phyloP scores from a whole-genome alignment of 345 rosid species.

The Draba incana region DNA sequence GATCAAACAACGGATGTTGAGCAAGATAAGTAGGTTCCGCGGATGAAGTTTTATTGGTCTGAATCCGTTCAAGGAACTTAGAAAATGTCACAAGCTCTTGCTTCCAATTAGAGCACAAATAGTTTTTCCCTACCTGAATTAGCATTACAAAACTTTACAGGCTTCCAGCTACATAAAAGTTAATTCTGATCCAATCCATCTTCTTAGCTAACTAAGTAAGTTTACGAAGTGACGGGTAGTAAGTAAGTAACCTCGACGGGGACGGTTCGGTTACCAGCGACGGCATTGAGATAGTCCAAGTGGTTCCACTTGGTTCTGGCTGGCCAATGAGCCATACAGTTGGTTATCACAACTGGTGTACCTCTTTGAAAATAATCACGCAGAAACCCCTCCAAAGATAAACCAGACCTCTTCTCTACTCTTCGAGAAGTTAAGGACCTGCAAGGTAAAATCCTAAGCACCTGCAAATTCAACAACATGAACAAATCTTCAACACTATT shows the following conservation, averaged over 20 bases:
- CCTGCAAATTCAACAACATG: slow-evolving; percentile 46
- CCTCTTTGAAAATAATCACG: slow-evolving; percentile 64
- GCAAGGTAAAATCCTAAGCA: slow-evolving; percentile 58
- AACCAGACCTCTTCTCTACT: slow-evolving; percentile 74
- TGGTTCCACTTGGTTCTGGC: slow-evolving; percentile 89
- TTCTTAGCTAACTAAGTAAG: background rate
- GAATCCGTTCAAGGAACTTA: slow-evolving; percentile 83
- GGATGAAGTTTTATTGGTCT: slow-evolving; percentile 49
- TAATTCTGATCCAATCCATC: slow-evolving; percentile 18
- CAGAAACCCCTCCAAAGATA: slow-evolving; percentile 85
- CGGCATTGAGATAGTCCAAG: slow-evolving; percentile 66
- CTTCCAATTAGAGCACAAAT: slow-evolving; percentile 91
- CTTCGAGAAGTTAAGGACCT: slow-evolving; percentile 62
- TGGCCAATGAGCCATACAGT: slow-evolving; percentile 96
- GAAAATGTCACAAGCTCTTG: slow-evolving; percentile 96
- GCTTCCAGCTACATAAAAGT: slow-evolving; percentile 46
- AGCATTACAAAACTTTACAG: slow-evolving; percentile 63
- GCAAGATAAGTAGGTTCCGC: slow-evolving; percentile 81
- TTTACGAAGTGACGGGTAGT: slow-evolving; percentile 12
- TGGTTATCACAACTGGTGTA: slow-evolving; percentile 82
- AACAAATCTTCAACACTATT: background rate
- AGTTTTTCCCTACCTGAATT: slow-evolving; percentile 91
- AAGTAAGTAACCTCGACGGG: slow-evolving; percentile 90
- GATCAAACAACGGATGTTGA: slow-evolving; percentile 94
- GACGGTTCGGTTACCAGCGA: slow-evolving; percentile 90